A percentile compares a stretch with the other conserved stretches of the same genome.
Evolutionary conservation across 495 filamentous ascomycete species (phyloP).

Genomic region (Daldinia grandis): DNA sequence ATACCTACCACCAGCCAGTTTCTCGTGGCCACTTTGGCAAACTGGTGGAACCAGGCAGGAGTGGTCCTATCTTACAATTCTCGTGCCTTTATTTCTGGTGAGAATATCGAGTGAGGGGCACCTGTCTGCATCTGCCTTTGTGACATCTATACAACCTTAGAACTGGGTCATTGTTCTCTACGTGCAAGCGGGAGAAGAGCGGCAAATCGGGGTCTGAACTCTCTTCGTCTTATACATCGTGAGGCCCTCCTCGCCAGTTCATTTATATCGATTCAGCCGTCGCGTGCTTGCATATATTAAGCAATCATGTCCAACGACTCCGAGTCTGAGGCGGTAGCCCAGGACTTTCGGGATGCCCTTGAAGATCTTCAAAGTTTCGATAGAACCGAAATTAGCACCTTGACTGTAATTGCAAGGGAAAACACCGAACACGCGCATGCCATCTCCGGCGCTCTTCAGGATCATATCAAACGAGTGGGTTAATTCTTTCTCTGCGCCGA

Average conservation of each 20-base stretch:
- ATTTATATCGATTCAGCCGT: constrained; percentile 12
- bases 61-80: constrained; percentile 39
- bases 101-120: constrained; percentile 42
- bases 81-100: constrained; percentile 37
- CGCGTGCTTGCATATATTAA: constrained; percentile 30
- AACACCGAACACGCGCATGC: constrained; percentile 93
- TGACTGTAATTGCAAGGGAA: constrained; percentile 95
- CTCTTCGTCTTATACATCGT: constrained; percentile 9
- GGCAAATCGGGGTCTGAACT: not conserved
- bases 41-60: constrained; percentile 29
- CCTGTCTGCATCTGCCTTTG: constrained; percentile 32
- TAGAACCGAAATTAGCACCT: constrained; percentile 89
- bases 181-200: constrained; percentile 20
- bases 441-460: constrained; percentile 86
- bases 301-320: constrained; percentile 73
- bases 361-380: constrained; percentile 90
- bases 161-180: constrained; percentile 28
- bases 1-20: constrained; percentile 22
- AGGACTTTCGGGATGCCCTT: constrained; percentile 92
- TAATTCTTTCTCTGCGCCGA: constrained; percentile 8
- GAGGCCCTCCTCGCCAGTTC: constrained; percentile 21
- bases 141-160: constrained; percentile 37
- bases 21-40: constrained; percentile 32
- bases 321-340: constrained; percentile 86
- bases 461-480: constrained; percentile 93